Evolutionary conservation across 2,329 filamentous ascomycete species (phyloP).

Genomic region (Alternaria incomplexa): DNA sequence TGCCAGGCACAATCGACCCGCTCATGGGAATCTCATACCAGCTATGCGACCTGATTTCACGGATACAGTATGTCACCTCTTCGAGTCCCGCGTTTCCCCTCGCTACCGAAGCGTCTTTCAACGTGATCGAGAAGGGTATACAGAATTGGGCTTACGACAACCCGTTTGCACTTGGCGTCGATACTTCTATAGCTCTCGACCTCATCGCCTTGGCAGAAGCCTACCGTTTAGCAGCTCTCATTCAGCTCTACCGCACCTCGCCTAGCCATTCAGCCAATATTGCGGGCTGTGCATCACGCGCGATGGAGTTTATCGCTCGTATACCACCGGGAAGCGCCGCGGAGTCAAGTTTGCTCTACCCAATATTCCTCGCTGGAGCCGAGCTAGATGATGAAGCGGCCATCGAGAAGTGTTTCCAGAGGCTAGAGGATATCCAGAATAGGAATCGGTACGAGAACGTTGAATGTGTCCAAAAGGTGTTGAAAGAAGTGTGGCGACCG

Average conservation of each 20-base stretch:
- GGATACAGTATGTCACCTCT: conserved; percentile 43
- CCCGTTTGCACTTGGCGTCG: conserved; percentile 38
- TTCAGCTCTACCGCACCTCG: conserved; percentile 44
- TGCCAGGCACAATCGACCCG: conserved; percentile 41
- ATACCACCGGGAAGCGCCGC: conserved; percentile 44
- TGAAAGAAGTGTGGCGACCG: conserved; percentile 44
- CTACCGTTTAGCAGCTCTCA: conserved; percentile 43
- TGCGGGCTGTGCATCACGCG: conserved; percentile 36
- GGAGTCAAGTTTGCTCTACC: conserved; percentile 44
- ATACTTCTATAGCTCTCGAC: conserved; percentile 41
- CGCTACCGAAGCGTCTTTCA: conserved; percentile 42
- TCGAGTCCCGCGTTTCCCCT: conserved; percentile 42
- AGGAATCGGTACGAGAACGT: conserved; percentile 47
- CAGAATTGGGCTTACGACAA: conserved; percentile 43
- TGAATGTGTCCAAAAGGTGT: conserved; percentile 41
- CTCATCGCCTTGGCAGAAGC: conserved; percentile 45
- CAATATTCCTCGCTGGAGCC: conserved; percentile 45
- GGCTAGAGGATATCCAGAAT: conserved; percentile 40
- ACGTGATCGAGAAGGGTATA: conserved; percentile 40
- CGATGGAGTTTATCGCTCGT: conserved; percentile 44
- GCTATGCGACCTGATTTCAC: conserved; percentile 41
- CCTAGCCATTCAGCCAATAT: conserved; percentile 31
- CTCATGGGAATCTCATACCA: conserved; percentile 47
- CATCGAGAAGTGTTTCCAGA: conserved; percentile 37
- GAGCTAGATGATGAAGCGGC: conserved; percentile 38